Percentiles rank a stretch among this genome's conserved stretches.
Evolutionary conservation across 2,329 filamentous ascomycete genomes (phyloP).

Genomic region (Apiospora pterosperma): DNA sequence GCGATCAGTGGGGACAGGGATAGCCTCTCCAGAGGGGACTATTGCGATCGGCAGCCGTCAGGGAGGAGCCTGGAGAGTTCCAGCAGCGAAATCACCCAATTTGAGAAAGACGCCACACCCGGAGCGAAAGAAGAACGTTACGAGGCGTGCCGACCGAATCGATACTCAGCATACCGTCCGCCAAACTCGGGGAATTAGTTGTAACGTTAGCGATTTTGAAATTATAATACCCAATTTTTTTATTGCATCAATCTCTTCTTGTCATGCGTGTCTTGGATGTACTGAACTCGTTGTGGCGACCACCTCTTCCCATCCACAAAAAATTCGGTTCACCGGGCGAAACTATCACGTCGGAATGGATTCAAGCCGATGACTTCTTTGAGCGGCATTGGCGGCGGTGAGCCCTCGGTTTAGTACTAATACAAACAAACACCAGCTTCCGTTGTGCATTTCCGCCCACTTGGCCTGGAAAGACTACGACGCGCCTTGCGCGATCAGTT

Average conservation of each 20-base stretch:
- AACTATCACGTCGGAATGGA: too few species aligned
- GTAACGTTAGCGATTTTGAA: background rate
- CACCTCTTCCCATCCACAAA: background rate
- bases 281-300: too few species aligned
- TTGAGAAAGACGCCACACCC: background rate
- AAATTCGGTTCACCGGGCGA: background rate
- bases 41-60: background rate
- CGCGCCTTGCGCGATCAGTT: too few species aligned
- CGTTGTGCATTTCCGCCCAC: too few species aligned
- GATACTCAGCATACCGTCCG: background rate
- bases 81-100: background rate
- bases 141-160: background rate
- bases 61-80: background rate
- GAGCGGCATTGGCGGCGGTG: too few species aligned
- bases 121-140: background rate
- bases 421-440: too few species aligned
- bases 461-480: too few species aligned
- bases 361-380: too few species aligned
- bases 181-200: background rate
- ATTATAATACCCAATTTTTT: background rate
- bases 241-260: background rate
- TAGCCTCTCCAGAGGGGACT: background rate
- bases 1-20: slow-evolving; percentile 1
- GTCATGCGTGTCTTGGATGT: background rate
- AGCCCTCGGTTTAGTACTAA: too few species aligned